These are phyloP conservation scores for Digitaria exilis DNA, from an alignment of 202 grass and related monocot species.

Conservation along the genomic window DNA sequence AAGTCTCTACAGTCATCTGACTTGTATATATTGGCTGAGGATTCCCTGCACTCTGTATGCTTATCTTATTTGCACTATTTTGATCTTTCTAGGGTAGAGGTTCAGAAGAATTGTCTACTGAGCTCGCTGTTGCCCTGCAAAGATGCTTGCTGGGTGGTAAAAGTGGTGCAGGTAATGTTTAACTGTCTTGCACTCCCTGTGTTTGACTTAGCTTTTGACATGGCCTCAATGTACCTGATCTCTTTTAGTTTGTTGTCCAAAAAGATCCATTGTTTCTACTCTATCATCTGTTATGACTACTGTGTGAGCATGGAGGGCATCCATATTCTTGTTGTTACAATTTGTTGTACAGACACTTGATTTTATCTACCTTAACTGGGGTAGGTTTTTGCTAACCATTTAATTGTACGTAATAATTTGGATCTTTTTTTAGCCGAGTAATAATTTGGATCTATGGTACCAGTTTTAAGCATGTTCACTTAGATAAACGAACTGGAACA, in stretches of 20 bases:
- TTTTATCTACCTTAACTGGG: constrained; percentile 5
- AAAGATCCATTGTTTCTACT: constrained; percentile 16
- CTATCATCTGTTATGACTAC: background rate
- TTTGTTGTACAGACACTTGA: background rate
- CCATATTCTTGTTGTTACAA: background rate
- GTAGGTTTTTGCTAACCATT: constrained; percentile 16
- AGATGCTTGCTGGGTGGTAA: constrained; percentile 91
- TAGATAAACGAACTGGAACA: background rate
- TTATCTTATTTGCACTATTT: constrained; percentile 33
- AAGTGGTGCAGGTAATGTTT: constrained; percentile 75
- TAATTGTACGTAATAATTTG: background rate
- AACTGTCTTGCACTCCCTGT: constrained; percentile 3
- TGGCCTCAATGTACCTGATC: background rate
- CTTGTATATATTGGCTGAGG: too few species aligned
- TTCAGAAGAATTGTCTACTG: constrained; percentile 86
- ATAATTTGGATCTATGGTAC: background rate
- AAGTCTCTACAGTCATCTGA: too few species aligned
- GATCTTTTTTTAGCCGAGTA: too few species aligned
- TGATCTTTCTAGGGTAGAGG: constrained; percentile 74
- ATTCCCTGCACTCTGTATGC: too few species aligned
- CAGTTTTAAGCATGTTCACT: background rate
- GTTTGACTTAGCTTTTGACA: background rate
- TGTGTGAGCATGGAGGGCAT: background rate
- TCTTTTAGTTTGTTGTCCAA: constrained; percentile 14
- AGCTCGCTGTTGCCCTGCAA: constrained; percentile 80